These are phyloP conservation scores for Pleurotus tuber-regium DNA, from an alignment of 768 basidiomycete genomes.

Conservation along the genomic window DNA sequence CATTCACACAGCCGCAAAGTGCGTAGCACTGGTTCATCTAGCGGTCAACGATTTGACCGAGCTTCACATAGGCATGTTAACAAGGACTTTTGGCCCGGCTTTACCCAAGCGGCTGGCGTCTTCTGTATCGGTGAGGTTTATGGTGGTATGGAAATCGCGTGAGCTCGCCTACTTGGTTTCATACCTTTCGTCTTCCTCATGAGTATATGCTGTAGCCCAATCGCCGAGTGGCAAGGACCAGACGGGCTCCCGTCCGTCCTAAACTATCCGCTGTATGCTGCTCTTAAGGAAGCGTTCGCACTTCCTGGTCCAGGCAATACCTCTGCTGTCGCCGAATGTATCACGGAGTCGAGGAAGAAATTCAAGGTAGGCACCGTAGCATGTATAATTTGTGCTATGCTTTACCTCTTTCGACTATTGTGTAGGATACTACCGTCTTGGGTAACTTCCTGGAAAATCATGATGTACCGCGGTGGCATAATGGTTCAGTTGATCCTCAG, in stretches of 20 bases:
- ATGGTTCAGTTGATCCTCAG: slow-evolving; percentile 69
- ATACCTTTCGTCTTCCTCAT: not conserved
- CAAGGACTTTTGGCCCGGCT: slow-evolving; percentile 72
- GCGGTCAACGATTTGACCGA: not conserved
- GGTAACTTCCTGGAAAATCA: slow-evolving; percentile 85
- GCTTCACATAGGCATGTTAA: slow-evolving; percentile 59
- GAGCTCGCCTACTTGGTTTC: slow-evolving; percentile 12
- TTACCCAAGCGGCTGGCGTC: slow-evolving; percentile 72
- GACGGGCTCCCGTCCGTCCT: slow-evolving; percentile 65
- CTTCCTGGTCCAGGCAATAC: slow-evolving; percentile 70
- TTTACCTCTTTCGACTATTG: too few relatives aligned
- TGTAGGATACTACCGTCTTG: slow-evolving; percentile 42
- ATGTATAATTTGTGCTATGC: too few relatives aligned
- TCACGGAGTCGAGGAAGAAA: slow-evolving; percentile 50
- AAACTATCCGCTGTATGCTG: slow-evolving; percentile 68
- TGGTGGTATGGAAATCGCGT: slow-evolving; percentile 53
- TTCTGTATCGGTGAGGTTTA: slow-evolving; percentile 87
- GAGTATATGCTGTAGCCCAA: slow-evolving; percentile 34
- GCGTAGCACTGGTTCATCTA: slow-evolving; percentile 14
- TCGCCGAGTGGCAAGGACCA: slow-evolving; percentile 60
- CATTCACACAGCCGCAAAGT: slow-evolving; percentile 40
- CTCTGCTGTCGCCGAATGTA: slow-evolving; percentile 48
- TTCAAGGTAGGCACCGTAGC: slow-evolving; percentile 50
- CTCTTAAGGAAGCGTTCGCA: slow-evolving; percentile 61
- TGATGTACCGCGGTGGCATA: slow-evolving; percentile 73